Evolutionary conservation across 2,329 filamentous ascomycete species (phyloP).

Genomic region (Apiospora koreana): DNA sequence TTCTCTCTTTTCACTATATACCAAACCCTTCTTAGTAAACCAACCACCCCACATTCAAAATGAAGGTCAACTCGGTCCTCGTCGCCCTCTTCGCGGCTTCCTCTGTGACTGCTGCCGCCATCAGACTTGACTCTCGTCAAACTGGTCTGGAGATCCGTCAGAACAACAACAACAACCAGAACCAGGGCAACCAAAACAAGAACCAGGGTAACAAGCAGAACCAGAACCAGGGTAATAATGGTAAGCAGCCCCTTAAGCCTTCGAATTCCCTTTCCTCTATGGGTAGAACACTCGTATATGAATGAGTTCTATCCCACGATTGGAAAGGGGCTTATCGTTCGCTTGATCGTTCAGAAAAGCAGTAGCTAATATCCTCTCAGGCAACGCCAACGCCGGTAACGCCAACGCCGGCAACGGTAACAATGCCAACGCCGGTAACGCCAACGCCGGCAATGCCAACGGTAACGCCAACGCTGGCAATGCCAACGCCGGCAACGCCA

Average conservation of each 20-base stretch:
- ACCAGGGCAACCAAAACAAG: not conserved
- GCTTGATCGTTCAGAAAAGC: too few relatives aligned
- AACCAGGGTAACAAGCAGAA: slow-evolving; percentile 2
- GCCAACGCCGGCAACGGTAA: not conserved
- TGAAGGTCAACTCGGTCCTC: slow-evolving; percentile 24
- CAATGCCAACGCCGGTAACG: not conserved
- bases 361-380: not conserved
- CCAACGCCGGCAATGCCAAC: not conserved
- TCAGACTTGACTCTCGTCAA: slow-evolving; percentile 14
- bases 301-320: too few relatives aligned
- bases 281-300: not conserved
- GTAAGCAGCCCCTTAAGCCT: not conserved
- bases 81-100: slow-evolving; percentile 22
- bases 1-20: slow-evolving; percentile 1
- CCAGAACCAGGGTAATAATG: not conserved
- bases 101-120: slow-evolving; percentile 16
- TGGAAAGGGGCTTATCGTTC: too few relatives aligned
- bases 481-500: slow-evolving; percentile 19
- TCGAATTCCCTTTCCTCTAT: not conserved
- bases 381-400: not conserved
- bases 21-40: not conserved
- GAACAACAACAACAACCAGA: slow-evolving; percentile 12
- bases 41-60: slow-evolving; percentile 15
- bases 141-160: slow-evolving; percentile 13
- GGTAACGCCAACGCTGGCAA: not conserved